Base-by-base conservation (phyloP, 805 yeast genomes). In the Wickerhamiella cacticola region DNA sequence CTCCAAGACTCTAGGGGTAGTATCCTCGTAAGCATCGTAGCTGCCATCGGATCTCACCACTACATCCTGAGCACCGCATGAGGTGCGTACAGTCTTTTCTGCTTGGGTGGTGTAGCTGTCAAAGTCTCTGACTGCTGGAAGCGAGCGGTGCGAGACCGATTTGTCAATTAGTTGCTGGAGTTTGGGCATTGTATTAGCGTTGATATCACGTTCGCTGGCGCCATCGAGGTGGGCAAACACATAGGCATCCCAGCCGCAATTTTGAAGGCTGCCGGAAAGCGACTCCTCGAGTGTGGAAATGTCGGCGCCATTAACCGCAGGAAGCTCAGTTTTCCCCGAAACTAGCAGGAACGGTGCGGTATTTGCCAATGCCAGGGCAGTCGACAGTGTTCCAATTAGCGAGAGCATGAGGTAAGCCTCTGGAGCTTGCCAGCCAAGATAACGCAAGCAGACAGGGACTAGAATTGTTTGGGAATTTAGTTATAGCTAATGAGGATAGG, bases 1-100 rank as follows among this genome's bases (percentile, higher is more conserved):
- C 15, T 70, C 64, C 24, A 89, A 73, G 10, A 84, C 71, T 52
- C 94, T 69, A 19, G 75, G 76, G 22, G 73, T 64, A 1, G 77
- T 65, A 57, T 85, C 95, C 33, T 75, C 69, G 60, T 82, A 83
- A 2, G 75, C 73, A 21, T 74, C 69, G 49, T 61, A 55, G 10
- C 69, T 67, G 5, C 71, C 76, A 38, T 67, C 63, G 21, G 70
- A 66, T 5, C 66, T 65, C 9, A 73, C 66, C 23, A 55, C 56
- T 39, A 75, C 56, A 1, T 66, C 59, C 46, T 69, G 67, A 1
- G 82, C 80, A 28, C 69, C 67, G 62, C 88, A 82, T 16, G 70
- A 71, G 19, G 62, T 62, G 39, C 66, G 65, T 26, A 55, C 48
- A 21, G 35, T 28, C 25, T 35, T 21, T 47, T 46, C 48, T 40